Conservation (phyloP, 345 rosid species). For the Citrus hindsii region DNA sequence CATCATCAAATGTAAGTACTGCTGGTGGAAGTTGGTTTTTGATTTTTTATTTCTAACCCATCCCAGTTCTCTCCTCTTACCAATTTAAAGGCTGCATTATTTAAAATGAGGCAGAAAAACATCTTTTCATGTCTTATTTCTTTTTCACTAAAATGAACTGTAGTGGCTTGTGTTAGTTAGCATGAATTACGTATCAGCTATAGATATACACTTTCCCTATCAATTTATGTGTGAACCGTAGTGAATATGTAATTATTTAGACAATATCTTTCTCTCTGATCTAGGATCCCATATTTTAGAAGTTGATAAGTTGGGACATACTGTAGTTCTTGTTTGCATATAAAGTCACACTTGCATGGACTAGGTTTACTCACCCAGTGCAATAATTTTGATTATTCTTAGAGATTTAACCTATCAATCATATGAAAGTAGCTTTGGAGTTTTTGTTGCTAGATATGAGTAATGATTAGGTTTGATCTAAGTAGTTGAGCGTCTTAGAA, state of each 20-base stretch:
- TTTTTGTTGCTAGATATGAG: neutral
- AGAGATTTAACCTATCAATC: no score
- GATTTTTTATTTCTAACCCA: neutral
- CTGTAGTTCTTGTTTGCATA: neutral
- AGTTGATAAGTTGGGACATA: neutral
- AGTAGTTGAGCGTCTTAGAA: neutral
- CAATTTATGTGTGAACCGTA: neutral
- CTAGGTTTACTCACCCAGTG: neutral
- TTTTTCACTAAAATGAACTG: neutral
- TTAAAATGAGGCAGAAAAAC: neutral
- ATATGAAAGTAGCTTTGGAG: neutral
- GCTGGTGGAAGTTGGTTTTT: neutral
- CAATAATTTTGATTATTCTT: neutral
- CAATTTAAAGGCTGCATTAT: neutral
- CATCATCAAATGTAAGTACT: constrained; percentile 44
- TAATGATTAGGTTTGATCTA: neutral
- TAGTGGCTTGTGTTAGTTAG: neutral
- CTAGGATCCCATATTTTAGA: neutral
- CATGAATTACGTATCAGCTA: neutral
- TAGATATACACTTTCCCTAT: neutral
- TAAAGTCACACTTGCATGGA: neutral
- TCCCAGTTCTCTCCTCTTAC: neutral
- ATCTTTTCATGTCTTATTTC: neutral
- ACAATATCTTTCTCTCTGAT: neutral
- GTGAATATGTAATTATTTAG: neutral